phyloP scores from a whole-genome alignment of 2,329 filamentous ascomycete genomes.

The Dactylellina sp. region DNA sequence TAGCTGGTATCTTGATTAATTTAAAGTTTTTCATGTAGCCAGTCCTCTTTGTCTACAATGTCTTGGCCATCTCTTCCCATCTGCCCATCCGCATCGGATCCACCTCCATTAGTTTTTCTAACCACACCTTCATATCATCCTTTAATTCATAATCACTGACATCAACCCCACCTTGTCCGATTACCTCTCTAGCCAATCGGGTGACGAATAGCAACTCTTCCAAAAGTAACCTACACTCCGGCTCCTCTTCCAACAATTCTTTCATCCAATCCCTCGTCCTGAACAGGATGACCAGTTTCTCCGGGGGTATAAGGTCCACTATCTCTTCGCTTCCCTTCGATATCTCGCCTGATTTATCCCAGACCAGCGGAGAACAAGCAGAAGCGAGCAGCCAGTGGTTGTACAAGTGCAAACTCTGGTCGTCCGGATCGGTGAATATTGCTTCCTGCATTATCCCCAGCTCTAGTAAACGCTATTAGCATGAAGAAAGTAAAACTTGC shows the following conservation, averaged over 20 bases:
- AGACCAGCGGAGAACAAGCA: constrained; percentile 74
- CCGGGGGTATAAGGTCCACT: constrained; percentile 69
- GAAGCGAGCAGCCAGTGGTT: constrained; percentile 77
- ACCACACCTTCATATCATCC: constrained; percentile 27
- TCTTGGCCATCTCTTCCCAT: constrained; percentile 37
- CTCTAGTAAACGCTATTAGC: constrained; percentile 67
- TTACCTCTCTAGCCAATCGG: constrained; percentile 8
- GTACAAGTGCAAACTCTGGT: constrained; percentile 97
- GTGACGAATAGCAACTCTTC: constrained; percentile 47
- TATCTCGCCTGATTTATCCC: no score
- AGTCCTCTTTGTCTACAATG: constrained; percentile 16
- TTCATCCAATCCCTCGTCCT: constrained; percentile 80
- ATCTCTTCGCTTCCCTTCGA: constrained; percentile 58
- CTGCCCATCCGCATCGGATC: constrained; percentile 50
- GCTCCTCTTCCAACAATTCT: constrained; percentile 70
- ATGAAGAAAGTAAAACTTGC: background rate
- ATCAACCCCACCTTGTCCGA: background rate
- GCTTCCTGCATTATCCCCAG: constrained; percentile 79
- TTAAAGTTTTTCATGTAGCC: background rate
- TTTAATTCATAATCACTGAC: background rate
- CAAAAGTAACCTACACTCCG: constrained; percentile 43
- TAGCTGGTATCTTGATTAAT: background rate
- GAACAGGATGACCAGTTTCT: constrained; percentile 73
- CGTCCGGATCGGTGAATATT: constrained; percentile 88
- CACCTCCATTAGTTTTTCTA: constrained; percentile 36